Evolutionary conservation across 2,329 filamentous ascomycete genomes (phyloP).

Genomic region (Pyricularia grisea): DNA sequence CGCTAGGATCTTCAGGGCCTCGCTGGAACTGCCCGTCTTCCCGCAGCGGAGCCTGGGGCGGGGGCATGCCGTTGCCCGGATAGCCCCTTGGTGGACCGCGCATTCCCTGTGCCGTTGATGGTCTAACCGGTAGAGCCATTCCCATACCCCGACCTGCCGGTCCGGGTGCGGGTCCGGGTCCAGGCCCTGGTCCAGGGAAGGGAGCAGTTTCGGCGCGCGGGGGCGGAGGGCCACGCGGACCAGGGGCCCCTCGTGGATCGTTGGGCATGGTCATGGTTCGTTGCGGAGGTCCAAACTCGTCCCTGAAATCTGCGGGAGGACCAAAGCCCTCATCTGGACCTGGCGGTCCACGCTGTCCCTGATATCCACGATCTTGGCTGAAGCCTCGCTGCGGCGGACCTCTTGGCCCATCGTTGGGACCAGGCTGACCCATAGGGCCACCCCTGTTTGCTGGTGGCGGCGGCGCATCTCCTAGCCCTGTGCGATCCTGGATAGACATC

Average conservation of each 20-base stretch:
- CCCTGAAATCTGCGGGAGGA: slow-evolving; percentile 20
- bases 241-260: slow-evolving; percentile 27
- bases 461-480: slow-evolving; percentile 7
- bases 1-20: slow-evolving; percentile 19
- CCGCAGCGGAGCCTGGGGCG: slow-evolving; percentile 11
- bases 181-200: slow-evolving; percentile 29
- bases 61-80: slow-evolving; percentile 27
- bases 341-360: slow-evolving; percentile 15
- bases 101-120: slow-evolving; percentile 44
- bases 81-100: slow-evolving; percentile 43
- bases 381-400: slow-evolving; percentile 11
- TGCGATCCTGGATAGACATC: slow-evolving; percentile 23
- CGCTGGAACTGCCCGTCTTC: slow-evolving; percentile 18
- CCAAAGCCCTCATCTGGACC: slow-evolving; percentile 22
- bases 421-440: slow-evolving; percentile 21
- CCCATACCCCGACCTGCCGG: slow-evolving; percentile 34
- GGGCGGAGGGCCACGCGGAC: slow-evolving; percentile 16
- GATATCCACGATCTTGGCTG: slow-evolving; percentile 17
- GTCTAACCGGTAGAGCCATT: slow-evolving; percentile 35
- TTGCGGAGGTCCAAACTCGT: slow-evolving; percentile 40
- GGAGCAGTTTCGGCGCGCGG: slow-evolving; percentile 33
- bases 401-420: slow-evolving; percentile 14
- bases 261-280: slow-evolving; percentile 55
- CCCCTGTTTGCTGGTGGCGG: slow-evolving; percentile 14
- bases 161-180: slow-evolving; percentile 24